A percentile compares a stretch with the other conserved stretches of the same genome.
phyloP scores from a whole-genome alignment of 2,329 filamentous ascomycete species.

The Acrodontium crateriforme region DNA sequence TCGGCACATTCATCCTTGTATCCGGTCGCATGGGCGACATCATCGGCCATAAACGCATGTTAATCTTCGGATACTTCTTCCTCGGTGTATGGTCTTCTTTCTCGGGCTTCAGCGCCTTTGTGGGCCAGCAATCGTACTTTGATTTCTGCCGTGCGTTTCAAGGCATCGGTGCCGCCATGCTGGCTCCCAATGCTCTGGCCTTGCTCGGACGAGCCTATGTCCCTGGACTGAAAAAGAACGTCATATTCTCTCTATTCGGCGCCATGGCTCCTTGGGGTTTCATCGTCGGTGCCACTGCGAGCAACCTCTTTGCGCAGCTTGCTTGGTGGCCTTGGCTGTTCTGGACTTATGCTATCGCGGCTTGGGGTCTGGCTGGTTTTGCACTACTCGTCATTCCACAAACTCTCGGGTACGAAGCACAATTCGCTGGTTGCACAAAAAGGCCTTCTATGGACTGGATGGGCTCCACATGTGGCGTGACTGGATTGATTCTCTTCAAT shows the following conservation, averaged over 20 bases:
- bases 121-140: conserved; percentile 20
- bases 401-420: no score
- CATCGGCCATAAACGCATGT: conserved; percentile 27
- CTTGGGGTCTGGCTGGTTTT: conserved; percentile 6
- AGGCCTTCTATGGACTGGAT: conserved; percentile 10
- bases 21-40: conserved; percentile 30
- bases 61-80: conserved; percentile 26
- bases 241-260: conserved; percentile 24
- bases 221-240: conserved; percentile 21
- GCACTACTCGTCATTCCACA: conserved; percentile 14
- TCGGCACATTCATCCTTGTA: conserved; percentile 31
- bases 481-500: conserved; percentile 19
- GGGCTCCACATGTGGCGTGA: conserved; percentile 15
- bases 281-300: conserved; percentile 19
- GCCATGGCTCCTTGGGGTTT: conserved; percentile 21
- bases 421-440: conserved; percentile 4
- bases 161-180: conserved; percentile 24
- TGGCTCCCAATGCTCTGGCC: conserved; percentile 25
- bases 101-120: conserved; percentile 24
- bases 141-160: conserved; percentile 24
- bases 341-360: conserved; percentile 14
- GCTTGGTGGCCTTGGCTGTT: conserved; percentile 20
- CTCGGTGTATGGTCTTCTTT: conserved; percentile 26
- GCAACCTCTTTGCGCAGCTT: conserved; percentile 18
- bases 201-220: conserved; percentile 22